Percentiles rank a stretch among this genome's conserved stretches.
phyloP scores from a whole-genome alignment of 352 stramenopile genomes.

The Pythium graminicola region DNA sequence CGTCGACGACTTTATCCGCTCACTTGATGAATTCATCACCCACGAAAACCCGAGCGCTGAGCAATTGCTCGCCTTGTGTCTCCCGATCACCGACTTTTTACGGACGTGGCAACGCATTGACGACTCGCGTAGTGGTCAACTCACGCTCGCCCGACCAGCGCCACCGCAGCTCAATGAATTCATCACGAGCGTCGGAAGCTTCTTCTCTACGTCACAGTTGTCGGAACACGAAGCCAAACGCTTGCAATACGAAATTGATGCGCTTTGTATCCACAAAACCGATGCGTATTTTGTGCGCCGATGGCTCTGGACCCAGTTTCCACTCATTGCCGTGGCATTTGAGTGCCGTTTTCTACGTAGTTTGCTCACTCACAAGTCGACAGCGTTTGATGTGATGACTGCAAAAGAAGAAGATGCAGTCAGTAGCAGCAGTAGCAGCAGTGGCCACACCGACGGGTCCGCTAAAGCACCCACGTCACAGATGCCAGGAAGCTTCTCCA shows the following conservation, averaged over 20 bases:
- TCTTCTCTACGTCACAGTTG: conserved; percentile 44
- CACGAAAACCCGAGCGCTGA: conserved; percentile 56
- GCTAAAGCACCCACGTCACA: conserved; percentile 1
- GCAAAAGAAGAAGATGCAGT: conserved; percentile 3
- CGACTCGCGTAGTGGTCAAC: conserved; percentile 15
- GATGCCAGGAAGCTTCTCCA: neutral
- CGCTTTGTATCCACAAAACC: conserved; percentile 49
- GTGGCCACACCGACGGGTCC: neutral
- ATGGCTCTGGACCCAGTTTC: conserved; percentile 85
- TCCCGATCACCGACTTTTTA: conserved; percentile 77
- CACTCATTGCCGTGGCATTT: conserved; percentile 71
- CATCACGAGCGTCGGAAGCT: conserved; percentile 48
- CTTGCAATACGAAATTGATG: conserved; percentile 56
- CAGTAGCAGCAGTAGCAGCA: neutral
- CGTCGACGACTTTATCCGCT: conserved; percentile 74
- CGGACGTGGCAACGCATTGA: conserved; percentile 57
- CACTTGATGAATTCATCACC: conserved; percentile 66
- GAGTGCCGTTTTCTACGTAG: conserved; percentile 56
- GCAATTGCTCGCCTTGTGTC: conserved; percentile 57
- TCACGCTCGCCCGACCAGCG: conserved; percentile 18
- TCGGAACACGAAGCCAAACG: conserved; percentile 43
- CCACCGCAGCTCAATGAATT: conserved; percentile 65
- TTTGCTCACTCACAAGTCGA: conserved; percentile 14
- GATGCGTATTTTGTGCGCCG: conserved; percentile 73
- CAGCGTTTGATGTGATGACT: neutral